Percentiles rank a stretch among this genome's conserved stretches.
These are phyloP conservation scores for Graphiopsis chlorocephala DNA, from an alignment of 2,329 filamentous ascomycete genomes.

Conservation along the genomic window DNA sequence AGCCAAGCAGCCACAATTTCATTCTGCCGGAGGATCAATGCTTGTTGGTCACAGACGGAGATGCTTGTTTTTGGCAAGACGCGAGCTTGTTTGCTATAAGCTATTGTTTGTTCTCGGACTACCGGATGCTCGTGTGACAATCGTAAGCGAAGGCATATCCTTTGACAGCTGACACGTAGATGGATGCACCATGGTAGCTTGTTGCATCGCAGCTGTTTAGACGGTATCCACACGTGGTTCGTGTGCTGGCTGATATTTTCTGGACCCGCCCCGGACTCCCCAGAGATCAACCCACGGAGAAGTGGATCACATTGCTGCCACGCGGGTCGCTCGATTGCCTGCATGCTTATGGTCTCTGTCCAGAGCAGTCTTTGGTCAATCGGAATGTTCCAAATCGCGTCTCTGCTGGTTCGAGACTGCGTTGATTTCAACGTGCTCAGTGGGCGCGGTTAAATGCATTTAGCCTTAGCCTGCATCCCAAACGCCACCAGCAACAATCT, in stretches of 20 bases:
- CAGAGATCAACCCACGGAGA: neutral
- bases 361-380: neutral
- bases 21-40: neutral
- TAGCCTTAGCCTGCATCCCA: slow-evolving; percentile 1
- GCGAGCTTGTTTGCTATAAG: neutral
- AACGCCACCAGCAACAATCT: neutral
- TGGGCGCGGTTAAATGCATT: slow-evolving; percentile 1
- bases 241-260: neutral
- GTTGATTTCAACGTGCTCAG: neutral
- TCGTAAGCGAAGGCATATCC: neutral
- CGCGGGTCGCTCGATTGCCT: neutral
- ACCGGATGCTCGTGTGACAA: neutral
- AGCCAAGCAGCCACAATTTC: neutral
- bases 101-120: neutral
- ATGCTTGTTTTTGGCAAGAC: neutral
- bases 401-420: neutral
- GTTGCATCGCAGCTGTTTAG: neutral
- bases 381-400: neutral
- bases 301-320: neutral
- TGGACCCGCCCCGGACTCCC: neutral
- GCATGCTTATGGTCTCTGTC: neutral
- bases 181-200: neutral
- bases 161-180: neutral
- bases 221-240: neutral
- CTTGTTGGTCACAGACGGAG: neutral